phyloP scores from a whole-genome alignment of 2,329 filamentous ascomycete species.

The Verruconis gallopava region DNA sequence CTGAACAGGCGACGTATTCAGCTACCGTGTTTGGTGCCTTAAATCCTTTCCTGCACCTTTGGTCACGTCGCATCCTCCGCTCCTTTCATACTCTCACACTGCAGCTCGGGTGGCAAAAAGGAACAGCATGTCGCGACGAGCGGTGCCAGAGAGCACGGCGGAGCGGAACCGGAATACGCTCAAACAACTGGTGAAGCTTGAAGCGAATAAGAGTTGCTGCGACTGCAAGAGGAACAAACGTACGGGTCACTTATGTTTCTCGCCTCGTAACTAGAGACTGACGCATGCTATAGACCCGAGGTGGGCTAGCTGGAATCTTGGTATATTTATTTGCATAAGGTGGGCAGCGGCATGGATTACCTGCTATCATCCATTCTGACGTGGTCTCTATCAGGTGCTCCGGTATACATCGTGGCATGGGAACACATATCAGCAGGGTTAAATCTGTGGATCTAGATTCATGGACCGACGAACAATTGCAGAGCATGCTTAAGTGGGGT shows the following conservation, averaged over 20 bases:
- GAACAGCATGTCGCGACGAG: slow-evolving; percentile 68
- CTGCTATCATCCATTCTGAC: slow-evolving; percentile 10
- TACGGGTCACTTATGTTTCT: slow-evolving; percentile 32
- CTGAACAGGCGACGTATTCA: too few relatives aligned
- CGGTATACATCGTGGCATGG: slow-evolving; percentile 96
- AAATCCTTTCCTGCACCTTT: too few relatives aligned
- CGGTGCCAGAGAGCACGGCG: slow-evolving; percentile 72
- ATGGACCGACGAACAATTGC: slow-evolving; percentile 96
- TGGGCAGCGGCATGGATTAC: slow-evolving; percentile 14
- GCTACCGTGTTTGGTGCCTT: too few relatives aligned
- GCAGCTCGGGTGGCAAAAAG: too few relatives aligned
- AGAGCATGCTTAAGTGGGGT: slow-evolving; percentile 89
- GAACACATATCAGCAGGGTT: slow-evolving; percentile 93
- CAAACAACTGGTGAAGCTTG: slow-evolving; percentile 88
- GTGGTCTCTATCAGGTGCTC: slow-evolving; percentile 49
- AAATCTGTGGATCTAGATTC: slow-evolving; percentile 97
- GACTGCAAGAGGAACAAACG: slow-evolving; percentile 99
- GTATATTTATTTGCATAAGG: slow-evolving; percentile 93
- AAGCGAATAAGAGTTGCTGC: slow-evolving; percentile 90
- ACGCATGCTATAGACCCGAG: slow-evolving; percentile 59
- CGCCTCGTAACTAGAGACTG: slow-evolving; percentile 13
- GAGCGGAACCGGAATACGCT: slow-evolving; percentile 89
- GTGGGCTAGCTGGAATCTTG: slow-evolving; percentile 99
- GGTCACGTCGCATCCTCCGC: too few relatives aligned
- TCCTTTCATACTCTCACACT: too few relatives aligned